phyloP scores from a whole-genome alignment of 495 filamentous ascomycete species.

The Annulohypoxylon maeteangense region DNA sequence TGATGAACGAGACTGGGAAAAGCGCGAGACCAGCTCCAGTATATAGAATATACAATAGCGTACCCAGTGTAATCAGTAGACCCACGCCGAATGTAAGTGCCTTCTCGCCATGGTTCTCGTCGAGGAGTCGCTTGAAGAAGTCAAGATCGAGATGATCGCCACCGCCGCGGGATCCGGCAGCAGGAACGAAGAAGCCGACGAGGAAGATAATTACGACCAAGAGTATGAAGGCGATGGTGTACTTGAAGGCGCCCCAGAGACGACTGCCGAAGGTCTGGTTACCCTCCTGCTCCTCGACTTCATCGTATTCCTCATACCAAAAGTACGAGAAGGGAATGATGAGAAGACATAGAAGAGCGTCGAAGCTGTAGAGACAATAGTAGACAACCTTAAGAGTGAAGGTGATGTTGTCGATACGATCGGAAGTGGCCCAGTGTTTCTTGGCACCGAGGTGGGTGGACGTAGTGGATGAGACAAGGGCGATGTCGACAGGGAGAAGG shows the following conservation, averaged over 20 bases:
- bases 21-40: conserved; percentile 90
- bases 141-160: conserved; percentile 78
- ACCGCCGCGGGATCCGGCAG: conserved; percentile 69
- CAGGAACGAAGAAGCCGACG: conserved; percentile 91
- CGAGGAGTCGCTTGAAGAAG: conserved; percentile 86
- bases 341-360: conserved; percentile 89
- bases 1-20: conserved; percentile 89
- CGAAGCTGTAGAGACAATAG: conserved; percentile 90
- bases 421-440: conserved; percentile 92
- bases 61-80: conserved; percentile 84
- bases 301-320: conserved; percentile 96
- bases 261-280: conserved; percentile 73
- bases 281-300: conserved; percentile 81
- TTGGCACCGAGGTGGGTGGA: conserved; percentile 79
- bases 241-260: conserved; percentile 87
- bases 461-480: conserved; percentile 88
- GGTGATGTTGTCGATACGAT: conserved; percentile 78
- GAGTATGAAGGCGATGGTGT: conserved; percentile 84
- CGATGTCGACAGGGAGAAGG: conserved; percentile 93
- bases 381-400: conserved; percentile 87
- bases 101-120: conserved; percentile 90
- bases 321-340: conserved; percentile 97
- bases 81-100: conserved; percentile 89
- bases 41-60: conserved; percentile 85
- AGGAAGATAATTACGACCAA: conserved; percentile 86